Evolutionary conservation across 2,329 filamentous ascomycete genomes (phyloP), one percentile per base, ranked within the genome.

Genomic region (Bipolaris gigantea): DNA sequence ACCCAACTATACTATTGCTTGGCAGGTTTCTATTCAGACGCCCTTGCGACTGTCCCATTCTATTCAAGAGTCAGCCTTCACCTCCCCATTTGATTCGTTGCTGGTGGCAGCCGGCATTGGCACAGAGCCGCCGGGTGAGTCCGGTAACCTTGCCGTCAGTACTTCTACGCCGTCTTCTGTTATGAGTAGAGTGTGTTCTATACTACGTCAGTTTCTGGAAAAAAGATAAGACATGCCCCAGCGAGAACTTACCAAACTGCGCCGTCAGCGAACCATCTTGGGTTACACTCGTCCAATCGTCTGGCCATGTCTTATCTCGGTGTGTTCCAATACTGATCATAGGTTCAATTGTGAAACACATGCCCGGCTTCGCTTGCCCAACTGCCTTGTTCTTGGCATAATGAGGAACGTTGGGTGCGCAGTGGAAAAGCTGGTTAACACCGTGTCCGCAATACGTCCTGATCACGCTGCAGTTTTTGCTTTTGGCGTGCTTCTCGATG

Each of bases 351-450:
- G 94, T 99, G 70, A 99, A 99, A 61, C 92, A 96, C 92, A 97
- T 97, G 49, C 94, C 94, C 0, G 90, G 88, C 79, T 97, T 97
- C 56, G 92, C 94, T 65, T 89, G 86, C 44, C 94, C 94, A 1
- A 97, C 89, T 0, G 93, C 91, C 84, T 97, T 99, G 79, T 97
- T 99, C 82, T 96, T 97, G 53, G 88, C 93, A 71, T 99, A 99
- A 76, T 99, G 94, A 5, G 94, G 94, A 48, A 99, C 88, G 72
- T 95, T 97, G 1, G 94, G 94, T 25, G 92, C 86, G 73, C 87
- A 89, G 77, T 99, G 94, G 82, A 99, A 99, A 39, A 96, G 81
- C 61, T 86, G 88, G 77, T 96, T 96, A 77, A 97, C 89, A 60
- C 93, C 94, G 73, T 99, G 94, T 21, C 94, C 94, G 69, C 93